Conservation (phyloP, 495 filamentous ascomycete species). For the Daldinia vernicosa region DNA sequence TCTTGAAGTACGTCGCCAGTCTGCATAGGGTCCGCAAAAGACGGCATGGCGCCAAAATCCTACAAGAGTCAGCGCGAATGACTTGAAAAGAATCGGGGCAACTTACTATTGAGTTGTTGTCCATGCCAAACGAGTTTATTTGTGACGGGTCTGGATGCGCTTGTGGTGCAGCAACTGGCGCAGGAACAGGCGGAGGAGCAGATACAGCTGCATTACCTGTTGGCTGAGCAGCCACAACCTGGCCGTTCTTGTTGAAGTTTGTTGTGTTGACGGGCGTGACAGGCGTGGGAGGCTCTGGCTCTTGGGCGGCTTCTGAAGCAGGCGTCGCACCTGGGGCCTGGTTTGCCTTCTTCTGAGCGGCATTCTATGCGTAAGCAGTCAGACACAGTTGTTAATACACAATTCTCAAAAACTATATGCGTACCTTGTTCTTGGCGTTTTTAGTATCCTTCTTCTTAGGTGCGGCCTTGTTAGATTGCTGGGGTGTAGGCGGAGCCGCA, state of each 20-base stretch:
- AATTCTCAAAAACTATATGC: constrained; percentile 43
- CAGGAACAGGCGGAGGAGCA: constrained; percentile 52
- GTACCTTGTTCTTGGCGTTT: constrained; percentile 78
- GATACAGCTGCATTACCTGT: constrained; percentile 56
- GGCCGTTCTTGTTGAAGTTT: constrained; percentile 66
- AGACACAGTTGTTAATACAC: constrained; percentile 33
- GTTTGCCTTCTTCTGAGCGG: constrained; percentile 74
- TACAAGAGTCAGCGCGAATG: constrained; percentile 30
- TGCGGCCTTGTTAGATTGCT: constrained; percentile 76
- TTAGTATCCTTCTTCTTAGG: constrained; percentile 88
- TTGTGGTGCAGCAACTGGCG: constrained; percentile 60
- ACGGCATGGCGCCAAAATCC: constrained; percentile 56
- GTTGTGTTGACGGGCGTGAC: constrained; percentile 82
- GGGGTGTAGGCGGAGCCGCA: constrained; percentile 87
- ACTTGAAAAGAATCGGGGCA: not conserved
- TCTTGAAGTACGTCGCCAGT: constrained; percentile 80
- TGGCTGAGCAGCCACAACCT: constrained; percentile 59
- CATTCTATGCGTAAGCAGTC: constrained; percentile 54
- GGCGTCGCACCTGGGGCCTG: constrained; percentile 75
- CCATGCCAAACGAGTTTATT: constrained; percentile 48
- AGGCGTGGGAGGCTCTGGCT: constrained; percentile 81
- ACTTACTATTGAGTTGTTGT: constrained; percentile 50
- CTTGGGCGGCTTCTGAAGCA: constrained; percentile 74
- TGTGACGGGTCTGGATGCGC: constrained; percentile 54
- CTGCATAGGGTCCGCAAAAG: constrained; percentile 68